A percentile compares a stretch with the other conserved stretches of the same genome.
Evolutionary conservation across 1,139 yeast species (phyloP).

Genomic region (Debaryomyces sp.): DNA sequence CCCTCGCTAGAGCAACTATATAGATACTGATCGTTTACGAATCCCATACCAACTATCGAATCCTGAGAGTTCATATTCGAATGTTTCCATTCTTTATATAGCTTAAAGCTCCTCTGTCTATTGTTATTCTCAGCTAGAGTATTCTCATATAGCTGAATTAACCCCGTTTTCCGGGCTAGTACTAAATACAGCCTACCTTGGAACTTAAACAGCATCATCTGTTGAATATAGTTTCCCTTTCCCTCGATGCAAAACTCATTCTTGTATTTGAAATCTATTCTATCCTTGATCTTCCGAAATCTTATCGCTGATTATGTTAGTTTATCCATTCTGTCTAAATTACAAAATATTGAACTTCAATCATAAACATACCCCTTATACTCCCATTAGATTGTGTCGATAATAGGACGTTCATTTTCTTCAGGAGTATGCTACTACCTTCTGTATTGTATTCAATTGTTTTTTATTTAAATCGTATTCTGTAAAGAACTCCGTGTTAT

Average conservation of each 20-base stretch:
- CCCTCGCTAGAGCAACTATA: conserved; percentile 51
- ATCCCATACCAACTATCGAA: conserved; percentile 28
- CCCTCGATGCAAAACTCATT: conserved; percentile 22
- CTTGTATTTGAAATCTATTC: conserved; percentile 17
- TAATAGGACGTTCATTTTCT: conserved; percentile 23
- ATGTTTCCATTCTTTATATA: conserved; percentile 44
- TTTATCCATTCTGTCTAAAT: not conserved
- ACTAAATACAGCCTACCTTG: conserved; percentile 26
- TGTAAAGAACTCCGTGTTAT: not conserved
- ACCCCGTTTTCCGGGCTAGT: conserved; percentile 31
- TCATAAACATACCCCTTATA: conserved; percentile 25
- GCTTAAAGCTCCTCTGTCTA: conserved; percentile 22
- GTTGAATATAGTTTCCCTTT: conserved; percentile 21
- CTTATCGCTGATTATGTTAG: conserved; percentile 19
- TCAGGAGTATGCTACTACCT: conserved; percentile 3
- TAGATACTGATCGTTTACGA: conserved; percentile 33
- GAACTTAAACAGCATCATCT: conserved; percentile 23
- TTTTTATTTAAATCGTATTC: not conserved
- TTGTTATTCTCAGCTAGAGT: not conserved
- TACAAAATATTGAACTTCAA: not conserved
- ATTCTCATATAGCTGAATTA: conserved; percentile 34
- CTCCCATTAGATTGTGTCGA: conserved; percentile 24
- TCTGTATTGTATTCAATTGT: not conserved
- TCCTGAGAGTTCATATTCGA: conserved; percentile 25
- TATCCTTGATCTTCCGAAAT: conserved; percentile 12